Evolutionary conservation across 345 rosid species (phyloP), one percentile per base, ranked within the genome.

Genomic region (Arabidopsis suecica): DNA sequence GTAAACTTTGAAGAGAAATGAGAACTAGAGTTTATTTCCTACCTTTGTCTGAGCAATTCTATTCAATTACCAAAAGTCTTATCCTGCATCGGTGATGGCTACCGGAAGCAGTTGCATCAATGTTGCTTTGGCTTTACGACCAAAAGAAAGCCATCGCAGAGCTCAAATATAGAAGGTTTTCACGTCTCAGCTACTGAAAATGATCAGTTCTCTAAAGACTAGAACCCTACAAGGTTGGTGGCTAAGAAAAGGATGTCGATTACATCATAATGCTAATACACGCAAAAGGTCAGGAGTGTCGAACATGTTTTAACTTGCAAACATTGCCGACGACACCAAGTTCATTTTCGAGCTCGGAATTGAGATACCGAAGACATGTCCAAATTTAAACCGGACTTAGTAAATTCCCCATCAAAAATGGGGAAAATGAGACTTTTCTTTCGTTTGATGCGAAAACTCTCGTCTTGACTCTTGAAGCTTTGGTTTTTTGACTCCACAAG

Each of bases 1-100:
- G 82, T 78, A 84, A 75, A 84, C 58, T 73, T 63, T 66, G 65
- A 38, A 79, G 74, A 67, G 72, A 30, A 49, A 79, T 62, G 67
- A 55, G 44, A 68, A 20, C 0, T n/a, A 61, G 69, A 51, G 49
- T 61, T 34, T 54, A 61, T 60, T 40, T 75, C 42, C 41, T 20
- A 42, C 14, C 20, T 13, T 14, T 25, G 9, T 66, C 20, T 54
- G n/a, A 10, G 5, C 9, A 9, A 20, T 6, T 59, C 28, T 2
- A n/a, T 10, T 20, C 50, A 5, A 33, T 5, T 34, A 34, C 37
- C 53, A 18, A 48, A 48, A 47, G 47, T 13, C 14, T 41, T 4
- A 3, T 13, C 14, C 48, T 44, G 7, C 14, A 44, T 14, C 49
- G 7, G 49, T 44, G 49, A 44, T 44, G 49, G 7, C 16, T 44